Evolutionary conservation across 805 yeast species (phyloP).

Genomic region (Nakazawaea wyomingensis): DNA sequence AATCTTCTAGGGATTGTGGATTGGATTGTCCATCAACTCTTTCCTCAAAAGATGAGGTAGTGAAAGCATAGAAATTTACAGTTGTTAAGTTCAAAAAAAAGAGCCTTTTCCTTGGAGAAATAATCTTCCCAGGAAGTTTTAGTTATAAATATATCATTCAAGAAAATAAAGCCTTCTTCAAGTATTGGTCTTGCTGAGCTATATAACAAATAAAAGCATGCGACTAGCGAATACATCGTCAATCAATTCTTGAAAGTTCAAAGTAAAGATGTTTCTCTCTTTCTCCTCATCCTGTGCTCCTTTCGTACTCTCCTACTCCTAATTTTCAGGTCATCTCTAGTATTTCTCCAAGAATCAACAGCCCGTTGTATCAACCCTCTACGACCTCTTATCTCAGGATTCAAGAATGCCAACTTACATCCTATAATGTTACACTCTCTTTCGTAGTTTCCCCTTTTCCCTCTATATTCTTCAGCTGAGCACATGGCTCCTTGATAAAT

Average conservation of each 20-base stretch:
- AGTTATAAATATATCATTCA: no score
- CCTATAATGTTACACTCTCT: conserved; percentile 43
- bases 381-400: conserved; percentile 36
- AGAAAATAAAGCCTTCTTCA: no score
- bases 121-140: no score
- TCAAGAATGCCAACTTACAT: conserved; percentile 39
- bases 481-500: conserved; percentile 45
- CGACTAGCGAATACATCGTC: no score
- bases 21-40: no score
- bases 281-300: conserved; percentile 9
- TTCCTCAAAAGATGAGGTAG: no score
- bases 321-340: conserved; percentile 33
- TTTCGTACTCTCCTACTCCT: conserved; percentile 40
- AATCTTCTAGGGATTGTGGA: no score
- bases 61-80: no score
- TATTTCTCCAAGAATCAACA: conserved; percentile 47
- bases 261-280: not conserved
- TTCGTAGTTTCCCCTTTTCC: conserved; percentile 42
- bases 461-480: conserved; percentile 34
- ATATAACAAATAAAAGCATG: not conserved
- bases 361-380: conserved; percentile 47
- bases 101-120: no score
- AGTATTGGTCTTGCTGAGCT: no score
- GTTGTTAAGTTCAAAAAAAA: no score
- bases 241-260: no score